phyloP scores from a whole-genome alignment of 768 basidiomycete species.

The Boletus coccyginus region DNA sequence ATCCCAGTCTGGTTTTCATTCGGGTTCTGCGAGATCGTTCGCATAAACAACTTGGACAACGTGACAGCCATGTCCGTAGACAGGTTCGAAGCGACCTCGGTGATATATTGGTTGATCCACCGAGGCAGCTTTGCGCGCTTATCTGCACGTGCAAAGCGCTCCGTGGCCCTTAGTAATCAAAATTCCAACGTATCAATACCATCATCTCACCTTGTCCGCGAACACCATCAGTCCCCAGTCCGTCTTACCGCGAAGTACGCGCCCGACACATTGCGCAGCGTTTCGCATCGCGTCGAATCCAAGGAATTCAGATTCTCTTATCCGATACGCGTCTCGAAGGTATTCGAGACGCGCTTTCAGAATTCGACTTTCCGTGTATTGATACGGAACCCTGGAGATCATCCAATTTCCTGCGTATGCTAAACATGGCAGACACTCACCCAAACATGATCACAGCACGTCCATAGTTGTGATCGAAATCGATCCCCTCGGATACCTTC shows the following conservation, averaged over 20 bases:
- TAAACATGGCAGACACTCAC: conserved; percentile 39
- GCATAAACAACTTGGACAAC: conserved; percentile 93
- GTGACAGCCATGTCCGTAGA: conserved; percentile 98
- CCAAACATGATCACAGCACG: conserved; percentile 99
- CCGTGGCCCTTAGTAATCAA: conserved; percentile 2
- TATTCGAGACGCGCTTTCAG: conserved; percentile 97
- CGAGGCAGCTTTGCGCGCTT: conserved; percentile 94
- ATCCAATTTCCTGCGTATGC: conserved; percentile 1
- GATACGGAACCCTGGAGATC: conserved; percentile 76
- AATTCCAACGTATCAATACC: not conserved
- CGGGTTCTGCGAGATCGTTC: conserved; percentile 97
- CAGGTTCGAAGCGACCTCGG: conserved; percentile 95
- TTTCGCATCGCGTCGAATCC: conserved; percentile 99
- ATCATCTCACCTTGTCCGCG: conserved; percentile 82
- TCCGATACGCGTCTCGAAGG: conserved; percentile 96
- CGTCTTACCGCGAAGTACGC: conserved; percentile 96
- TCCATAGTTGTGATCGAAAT: conserved; percentile 99
- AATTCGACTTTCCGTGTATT: conserved; percentile 98
- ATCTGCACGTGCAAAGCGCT: conserved; percentile 91
- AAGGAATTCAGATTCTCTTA: conserved; percentile 96
- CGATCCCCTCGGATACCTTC: conserved; percentile 99
- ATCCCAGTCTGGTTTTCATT: conserved; percentile 95
- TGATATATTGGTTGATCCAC: conserved; percentile 99
- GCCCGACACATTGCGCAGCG: conserved; percentile 98
- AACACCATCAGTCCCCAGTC: conserved; percentile 99